Evolutionary conservation across 352 stramenopile species (phyloP).

Genomic region (Halophytophthora batemanensis): DNA sequence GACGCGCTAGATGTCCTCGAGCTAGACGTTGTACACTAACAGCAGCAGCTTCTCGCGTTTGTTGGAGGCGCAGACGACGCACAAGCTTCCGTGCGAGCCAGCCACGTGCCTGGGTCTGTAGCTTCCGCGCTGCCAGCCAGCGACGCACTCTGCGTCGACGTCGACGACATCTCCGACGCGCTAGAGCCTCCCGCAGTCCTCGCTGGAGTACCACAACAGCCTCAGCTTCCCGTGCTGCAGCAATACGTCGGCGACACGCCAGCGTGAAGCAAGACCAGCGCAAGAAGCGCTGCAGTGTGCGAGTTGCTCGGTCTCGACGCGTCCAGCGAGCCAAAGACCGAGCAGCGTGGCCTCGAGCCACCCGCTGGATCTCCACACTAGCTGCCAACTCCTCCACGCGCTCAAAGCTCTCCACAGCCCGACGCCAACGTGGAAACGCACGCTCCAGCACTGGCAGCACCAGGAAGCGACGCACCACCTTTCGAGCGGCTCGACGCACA

Average conservation of each 20-base stretch:
- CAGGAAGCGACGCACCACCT: conserved; percentile 36
- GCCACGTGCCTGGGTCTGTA: conserved; percentile 46
- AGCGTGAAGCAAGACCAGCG: conserved; percentile 20
- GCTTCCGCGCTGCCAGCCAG: conserved; percentile 35
- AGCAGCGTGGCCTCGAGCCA: conserved; percentile 22
- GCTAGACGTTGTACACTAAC: conserved; percentile 19
- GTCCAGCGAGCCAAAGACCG: conserved; percentile 3
- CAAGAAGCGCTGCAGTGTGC: conserved; percentile 31
- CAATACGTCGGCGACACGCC: conserved; percentile 8
- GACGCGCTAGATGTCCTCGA: conserved; percentile 20
- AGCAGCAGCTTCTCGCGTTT: conserved; percentile 10
- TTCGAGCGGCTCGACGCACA: conserved; percentile 29
- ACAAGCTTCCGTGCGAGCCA: conserved; percentile 22
- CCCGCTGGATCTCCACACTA: conserved; percentile 38
- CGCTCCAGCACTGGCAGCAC: conserved; percentile 28
- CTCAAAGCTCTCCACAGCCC: conserved; percentile 4
- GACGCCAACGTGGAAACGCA: conserved; percentile 36
- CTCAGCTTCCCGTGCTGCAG: conserved; percentile 13
- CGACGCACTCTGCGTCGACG: conserved; percentile 22
- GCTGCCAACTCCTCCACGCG: conserved; percentile 29
- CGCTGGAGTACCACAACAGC: conserved; percentile 35
- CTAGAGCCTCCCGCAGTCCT: conserved; percentile 27
- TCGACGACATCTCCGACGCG: conserved; percentile 9
- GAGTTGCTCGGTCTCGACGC: conserved; percentile 26
- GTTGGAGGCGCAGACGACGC: not conserved